These are phyloP conservation scores for Achaetomium macrosporum DNA, from an alignment of 2,329 filamentous ascomycete genomes.

Conservation along the genomic window DNA sequence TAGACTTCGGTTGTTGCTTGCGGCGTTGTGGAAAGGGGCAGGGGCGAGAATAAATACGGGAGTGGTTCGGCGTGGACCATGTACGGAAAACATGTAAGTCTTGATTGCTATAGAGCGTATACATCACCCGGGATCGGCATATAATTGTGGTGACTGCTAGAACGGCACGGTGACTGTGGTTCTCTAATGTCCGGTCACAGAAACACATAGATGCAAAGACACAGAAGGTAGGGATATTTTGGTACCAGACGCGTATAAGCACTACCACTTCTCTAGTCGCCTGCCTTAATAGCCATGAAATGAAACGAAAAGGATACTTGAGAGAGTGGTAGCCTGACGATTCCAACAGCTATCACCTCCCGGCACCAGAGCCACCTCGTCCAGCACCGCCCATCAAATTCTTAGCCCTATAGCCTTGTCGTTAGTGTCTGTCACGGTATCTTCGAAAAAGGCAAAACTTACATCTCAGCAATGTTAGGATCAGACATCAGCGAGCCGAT, in stretches of 20 bases:
- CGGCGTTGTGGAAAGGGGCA: constrained; percentile 1
- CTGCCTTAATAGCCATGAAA: not conserved
- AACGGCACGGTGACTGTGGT: too few relatives aligned
- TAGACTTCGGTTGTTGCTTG: constrained; percentile 26
- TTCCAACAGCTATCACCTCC: constrained; percentile 14
- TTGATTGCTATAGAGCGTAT: not conserved
- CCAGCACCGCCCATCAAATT: constrained; percentile 28
- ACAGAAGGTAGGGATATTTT: too few relatives aligned
- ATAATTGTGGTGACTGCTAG: too few relatives aligned
- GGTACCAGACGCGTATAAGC: too few relatives aligned
- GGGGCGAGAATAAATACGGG: not conserved
- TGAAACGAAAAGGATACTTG: not conserved
- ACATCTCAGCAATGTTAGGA: constrained; percentile 89
- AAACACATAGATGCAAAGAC: too few relatives aligned
- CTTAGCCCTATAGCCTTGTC: constrained; percentile 24
- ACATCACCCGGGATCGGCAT: too few relatives aligned
- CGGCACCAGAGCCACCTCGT: constrained; percentile 13
- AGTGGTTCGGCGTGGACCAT: not conserved
- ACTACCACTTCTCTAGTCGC: too few relatives aligned
- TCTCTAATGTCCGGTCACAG: too few relatives aligned
- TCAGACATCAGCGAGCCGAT: constrained; percentile 83
- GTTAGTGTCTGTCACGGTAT: not conserved
- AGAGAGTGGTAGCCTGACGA: not conserved
- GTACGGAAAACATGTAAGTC: not conserved
- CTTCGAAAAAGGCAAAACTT: constrained; percentile 38